phyloP scores from a whole-genome alignment of 345 rosid genomes.

The Dovyalis caffra region DNA sequence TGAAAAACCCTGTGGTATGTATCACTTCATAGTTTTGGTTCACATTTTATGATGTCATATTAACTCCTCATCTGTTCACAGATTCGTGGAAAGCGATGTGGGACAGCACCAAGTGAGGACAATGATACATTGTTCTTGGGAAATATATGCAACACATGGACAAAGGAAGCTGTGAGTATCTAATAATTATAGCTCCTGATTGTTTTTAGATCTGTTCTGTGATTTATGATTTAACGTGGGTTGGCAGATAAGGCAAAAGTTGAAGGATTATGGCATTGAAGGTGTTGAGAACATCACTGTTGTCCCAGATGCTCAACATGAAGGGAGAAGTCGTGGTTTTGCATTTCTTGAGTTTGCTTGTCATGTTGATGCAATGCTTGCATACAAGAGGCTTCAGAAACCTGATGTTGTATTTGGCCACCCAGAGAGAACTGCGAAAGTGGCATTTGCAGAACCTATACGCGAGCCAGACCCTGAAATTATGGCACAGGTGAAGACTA shows the following conservation, averaged over 20 bases:
- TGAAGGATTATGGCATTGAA: constrained; percentile 55
- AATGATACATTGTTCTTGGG: constrained; percentile 63
- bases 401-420: constrained; percentile 68
- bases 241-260: constrained; percentile 53
- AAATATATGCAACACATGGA: constrained; percentile 69
- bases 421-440: constrained; percentile 63
- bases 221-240: constrained; percentile 14
- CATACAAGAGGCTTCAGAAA: constrained; percentile 64
- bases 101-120: constrained; percentile 67
- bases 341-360: constrained; percentile 66
- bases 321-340: constrained; percentile 70
- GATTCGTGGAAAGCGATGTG: constrained; percentile 67
- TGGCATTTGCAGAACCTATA: constrained; percentile 66
- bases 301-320: constrained; percentile 56
- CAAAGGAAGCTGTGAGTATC: constrained; percentile 63
- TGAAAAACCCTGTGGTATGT: constrained; percentile 62
- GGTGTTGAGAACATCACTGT: constrained; percentile 54
- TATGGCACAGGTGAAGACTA: constrained; percentile 64
- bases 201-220: constrained; percentile 14
- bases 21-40: constrained; percentile 6
- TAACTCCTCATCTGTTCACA: constrained; percentile 18
- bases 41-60: background rate
- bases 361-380: constrained; percentile 61
- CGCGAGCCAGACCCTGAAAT: constrained; percentile 64
- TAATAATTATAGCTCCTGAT: constrained; percentile 4